These are phyloP conservation scores for Suhomyces xylopsoci DNA, from an alignment of 805 yeast genomes.

Conservation along the genomic window DNA sequence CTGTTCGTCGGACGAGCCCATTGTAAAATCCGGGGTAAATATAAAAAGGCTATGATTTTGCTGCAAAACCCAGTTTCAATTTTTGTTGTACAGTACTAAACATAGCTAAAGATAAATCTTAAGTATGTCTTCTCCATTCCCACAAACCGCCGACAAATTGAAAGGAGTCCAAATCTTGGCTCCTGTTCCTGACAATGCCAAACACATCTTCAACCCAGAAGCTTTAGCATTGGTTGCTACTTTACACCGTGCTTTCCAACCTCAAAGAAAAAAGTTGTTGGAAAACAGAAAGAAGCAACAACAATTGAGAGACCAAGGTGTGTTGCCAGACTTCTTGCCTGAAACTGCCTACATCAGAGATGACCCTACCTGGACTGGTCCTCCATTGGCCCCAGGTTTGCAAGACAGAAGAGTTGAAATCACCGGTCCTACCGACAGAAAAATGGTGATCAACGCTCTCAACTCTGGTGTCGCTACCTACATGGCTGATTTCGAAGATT, in stretches of 20 bases:
- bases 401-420: constrained; percentile 76
- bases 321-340: constrained; percentile 58
- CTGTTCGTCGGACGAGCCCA: background rate
- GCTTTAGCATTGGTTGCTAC: constrained; percentile 70
- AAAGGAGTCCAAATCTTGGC: constrained; percentile 56
- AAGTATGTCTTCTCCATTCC: constrained; percentile 46
- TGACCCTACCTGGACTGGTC: constrained; percentile 75
- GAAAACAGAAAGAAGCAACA: constrained; percentile 63
- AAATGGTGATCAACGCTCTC: constrained; percentile 79
- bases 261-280: constrained; percentile 54
- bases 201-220: constrained; percentile 55
- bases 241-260: constrained; percentile 70
- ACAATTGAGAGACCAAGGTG: constrained; percentile 58
- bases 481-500: constrained; percentile 86
- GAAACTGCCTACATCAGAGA: constrained; percentile 70
- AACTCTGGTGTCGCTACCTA: constrained; percentile 77
- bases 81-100: background rate
- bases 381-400: constrained; percentile 67
- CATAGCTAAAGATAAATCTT: background rate
- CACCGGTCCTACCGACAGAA: constrained; percentile 83
- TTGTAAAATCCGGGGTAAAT: constrained; percentile 7
- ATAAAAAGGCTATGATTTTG: background rate
- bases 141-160: constrained; percentile 40
- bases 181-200: constrained; percentile 45
- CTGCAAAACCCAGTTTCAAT: background rate